Evolutionary conservation across 257 asterid genomes (phyloP).

Genomic region (Ajuga chamaepitys): DNA sequence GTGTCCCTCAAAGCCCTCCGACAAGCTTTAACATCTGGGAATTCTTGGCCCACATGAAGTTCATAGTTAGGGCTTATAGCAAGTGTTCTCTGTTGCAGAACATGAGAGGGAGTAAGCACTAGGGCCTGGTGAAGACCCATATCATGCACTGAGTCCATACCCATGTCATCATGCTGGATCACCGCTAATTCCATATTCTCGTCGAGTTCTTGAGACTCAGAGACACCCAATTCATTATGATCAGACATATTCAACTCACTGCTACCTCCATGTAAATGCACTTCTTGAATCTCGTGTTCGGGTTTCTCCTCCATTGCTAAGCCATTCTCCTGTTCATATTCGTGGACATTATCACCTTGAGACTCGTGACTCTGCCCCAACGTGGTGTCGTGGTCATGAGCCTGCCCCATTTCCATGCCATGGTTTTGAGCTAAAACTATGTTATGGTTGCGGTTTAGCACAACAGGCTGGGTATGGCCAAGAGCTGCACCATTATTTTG

Average conservation of each 20-base stretch:
- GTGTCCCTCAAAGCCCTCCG: conserved; percentile 91
- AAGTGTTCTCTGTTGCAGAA: conserved; percentile 72
- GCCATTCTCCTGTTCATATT: conserved; percentile 45
- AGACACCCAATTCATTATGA: conserved; percentile 43
- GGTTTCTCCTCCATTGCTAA: conserved; percentile 55
- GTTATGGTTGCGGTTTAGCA: conserved; percentile 44
- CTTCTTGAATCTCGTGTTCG: conserved; percentile 39
- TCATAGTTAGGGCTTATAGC: conserved; percentile 51
- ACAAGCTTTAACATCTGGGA: conserved; percentile 83
- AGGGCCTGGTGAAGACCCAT: conserved; percentile 46
- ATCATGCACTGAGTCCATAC: conserved; percentile 45
- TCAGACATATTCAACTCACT: conserved; percentile 51
- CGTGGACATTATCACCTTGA: conserved; percentile 37
- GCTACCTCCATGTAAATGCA: conserved; percentile 38
- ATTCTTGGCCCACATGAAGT: conserved; percentile 93
- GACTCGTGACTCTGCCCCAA: conserved; percentile 38
- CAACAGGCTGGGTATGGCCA: conserved; percentile 44
- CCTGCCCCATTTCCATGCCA: conserved; percentile 40
- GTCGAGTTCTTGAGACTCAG: conserved; percentile 59
- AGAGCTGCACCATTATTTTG: conserved; percentile 36
- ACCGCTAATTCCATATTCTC: conserved; percentile 65
- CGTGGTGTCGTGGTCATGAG: conserved; percentile 35
- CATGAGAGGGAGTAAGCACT: conserved; percentile 46
- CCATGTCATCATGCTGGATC: conserved; percentile 55
- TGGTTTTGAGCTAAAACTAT: conserved; percentile 42